Base-by-base conservation (phyloP, 2,329 filamentous ascomycete genomes). In the Chrysoporthe deuterocubensis region DNA sequence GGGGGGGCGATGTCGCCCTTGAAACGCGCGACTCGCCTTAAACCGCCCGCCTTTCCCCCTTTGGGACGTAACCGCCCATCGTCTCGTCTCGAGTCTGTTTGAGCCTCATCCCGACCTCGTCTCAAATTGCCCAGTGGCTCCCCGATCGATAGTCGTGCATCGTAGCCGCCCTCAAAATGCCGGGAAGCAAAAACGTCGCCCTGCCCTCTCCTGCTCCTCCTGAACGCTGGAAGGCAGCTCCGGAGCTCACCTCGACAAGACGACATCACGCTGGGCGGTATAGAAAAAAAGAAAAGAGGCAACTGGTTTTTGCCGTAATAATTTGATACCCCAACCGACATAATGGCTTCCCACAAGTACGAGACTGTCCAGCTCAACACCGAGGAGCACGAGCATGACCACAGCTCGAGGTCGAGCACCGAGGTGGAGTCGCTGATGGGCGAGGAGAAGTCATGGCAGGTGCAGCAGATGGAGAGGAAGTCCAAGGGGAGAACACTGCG, bases 361-460 rank as follows among this genome's bases (percentile, higher is more conserved):
- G 71, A 75, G 57, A 74, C 75, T 66, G 65, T 80, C 59, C 71
- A 74, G 43, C 65, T 73, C 34, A 18, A 42, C 6, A 60, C 56
- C 21, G 66, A 64, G 8, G 76, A 76, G n/a, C 78, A 80, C 59
- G 74, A 76, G 62, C 75, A 78, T 32, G 76, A 77, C 67, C 74
- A 76, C 48, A 79, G 76, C 67, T 65, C 64, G 16, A 58, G 66
- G 56, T 69, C 67, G 73, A 82, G 80, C 65, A 80, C 81, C 70
- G 79, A 81, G 32, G 75, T 75, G 66, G 80, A 79, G 66, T 80
- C 79, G 5, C 71, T 82, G 62, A 79, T 81, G 73, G 78, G 77
- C 63, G 78, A 78, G 37, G 77, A 77, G 67, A 79, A 80, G 72
- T 73, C 75, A 52, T 76, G 76, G 74, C 73, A 76, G 43, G 71